Percentiles rank a stretch among this genome's conserved stretches.
phyloP scores from a whole-genome alignment of 1,139 yeast species.

The Candida glucosophila region DNA sequence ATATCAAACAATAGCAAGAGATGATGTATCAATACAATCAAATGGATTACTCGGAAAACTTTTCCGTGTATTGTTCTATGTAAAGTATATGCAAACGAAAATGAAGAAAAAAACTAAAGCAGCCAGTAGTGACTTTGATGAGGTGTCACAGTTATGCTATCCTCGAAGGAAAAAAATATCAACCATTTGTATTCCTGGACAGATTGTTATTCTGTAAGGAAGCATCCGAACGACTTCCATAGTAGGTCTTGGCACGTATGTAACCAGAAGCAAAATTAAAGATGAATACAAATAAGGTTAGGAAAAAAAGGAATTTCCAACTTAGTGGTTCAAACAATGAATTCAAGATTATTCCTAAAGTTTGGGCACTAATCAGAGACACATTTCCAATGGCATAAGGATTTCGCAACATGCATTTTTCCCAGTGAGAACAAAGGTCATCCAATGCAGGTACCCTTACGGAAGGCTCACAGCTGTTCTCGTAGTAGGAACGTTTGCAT shows the following conservation, averaged over 20 bases:
- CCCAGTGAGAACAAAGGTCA: conserved; percentile 50
- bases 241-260: conserved; percentile 36
- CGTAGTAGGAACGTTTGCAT: conserved; percentile 43
- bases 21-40: no score
- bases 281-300: conserved; percentile 24
- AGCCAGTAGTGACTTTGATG: no score
- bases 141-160: no score
- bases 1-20: no score
- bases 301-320: conserved; percentile 41
- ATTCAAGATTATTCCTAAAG: conserved; percentile 54
- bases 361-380: conserved; percentile 52
- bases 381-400: conserved; percentile 33
- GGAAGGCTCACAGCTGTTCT: conserved; percentile 50
- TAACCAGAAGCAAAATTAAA: conserved; percentile 38
- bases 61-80: no score
- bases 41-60: no score
- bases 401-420: conserved; percentile 52
- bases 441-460: conserved; percentile 53
- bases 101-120: no score
- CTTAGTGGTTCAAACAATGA: conserved; percentile 60
- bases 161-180: no score
- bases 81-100: no score
- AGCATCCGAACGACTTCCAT: conserved; percentile 17
- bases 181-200: no score
- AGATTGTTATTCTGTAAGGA: no score